A percentile compares a stretch with the other conserved stretches of the same genome.
phyloP scores from a whole-genome alignment of 1,139 yeast genomes.

The Geotrichum armillariae region DNA sequence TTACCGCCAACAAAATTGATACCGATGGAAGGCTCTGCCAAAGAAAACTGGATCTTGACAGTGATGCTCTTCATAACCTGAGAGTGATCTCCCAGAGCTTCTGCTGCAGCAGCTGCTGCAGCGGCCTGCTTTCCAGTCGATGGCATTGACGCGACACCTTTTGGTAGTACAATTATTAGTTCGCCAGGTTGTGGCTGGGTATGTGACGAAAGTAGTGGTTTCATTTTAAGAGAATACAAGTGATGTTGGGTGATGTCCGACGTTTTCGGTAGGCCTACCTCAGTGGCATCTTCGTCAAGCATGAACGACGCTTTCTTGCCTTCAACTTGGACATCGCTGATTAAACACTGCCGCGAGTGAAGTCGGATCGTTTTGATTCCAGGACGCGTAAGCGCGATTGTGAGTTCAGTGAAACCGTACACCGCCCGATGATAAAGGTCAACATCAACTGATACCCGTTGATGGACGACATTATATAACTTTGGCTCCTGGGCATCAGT shows the following conservation, averaged over 20 bases:
- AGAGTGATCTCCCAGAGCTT: constrained; percentile 22
- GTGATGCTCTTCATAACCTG: constrained; percentile 53
- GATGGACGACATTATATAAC: constrained; percentile 59
- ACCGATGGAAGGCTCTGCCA: constrained; percentile 73
- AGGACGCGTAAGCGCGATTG: constrained; percentile 42
- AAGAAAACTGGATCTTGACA: constrained; percentile 64
- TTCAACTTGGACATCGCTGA: constrained; percentile 66
- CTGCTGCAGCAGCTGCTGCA: constrained; percentile 29
- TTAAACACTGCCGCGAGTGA: constrained; percentile 78
- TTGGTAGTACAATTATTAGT: constrained; percentile 68
- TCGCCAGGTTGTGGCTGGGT: constrained; percentile 59
- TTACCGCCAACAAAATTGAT: constrained; percentile 65
- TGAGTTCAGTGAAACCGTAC: constrained; percentile 80
- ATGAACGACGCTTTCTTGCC: constrained; percentile 51
- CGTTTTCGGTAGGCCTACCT: constrained; percentile 47
- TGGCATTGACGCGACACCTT: constrained; percentile 47
- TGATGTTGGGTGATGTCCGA: constrained; percentile 61
- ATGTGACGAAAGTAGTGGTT: constrained; percentile 44
- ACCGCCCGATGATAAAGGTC: constrained; percentile 54
- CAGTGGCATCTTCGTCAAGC: constrained; percentile 52
- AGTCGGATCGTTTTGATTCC: constrained; percentile 53
- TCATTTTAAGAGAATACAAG: constrained; percentile 60
- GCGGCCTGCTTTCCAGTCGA: constrained; percentile 32
- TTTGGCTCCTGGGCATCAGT: constrained; percentile 20
- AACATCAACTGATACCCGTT: constrained; percentile 67